Conservation (phyloP, 371 early-diverging fungal species). For the Funneliformis caledonium region DNA sequence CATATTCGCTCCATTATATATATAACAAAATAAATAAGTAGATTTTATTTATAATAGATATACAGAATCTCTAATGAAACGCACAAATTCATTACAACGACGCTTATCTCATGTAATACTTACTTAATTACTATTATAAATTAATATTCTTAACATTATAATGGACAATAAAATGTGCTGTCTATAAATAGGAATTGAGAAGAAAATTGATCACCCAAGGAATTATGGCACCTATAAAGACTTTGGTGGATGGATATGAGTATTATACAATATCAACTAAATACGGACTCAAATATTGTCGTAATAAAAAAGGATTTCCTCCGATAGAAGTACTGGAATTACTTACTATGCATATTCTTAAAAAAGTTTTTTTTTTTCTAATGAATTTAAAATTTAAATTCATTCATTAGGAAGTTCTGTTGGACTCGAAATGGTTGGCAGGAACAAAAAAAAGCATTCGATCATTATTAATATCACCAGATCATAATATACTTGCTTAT, state of each 20-base stretch:
- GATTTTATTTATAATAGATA: constrained; percentile 42
- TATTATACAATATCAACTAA: constrained; percentile 65
- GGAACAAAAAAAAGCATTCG: constrained; percentile 59
- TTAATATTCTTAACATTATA: neutral
- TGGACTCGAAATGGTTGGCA: constrained; percentile 61
- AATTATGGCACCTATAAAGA: constrained; percentile 57
- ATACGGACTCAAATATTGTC: constrained; percentile 63
- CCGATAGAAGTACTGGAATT: constrained; percentile 52
- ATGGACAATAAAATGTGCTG: neutral
- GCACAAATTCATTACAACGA: neutral
- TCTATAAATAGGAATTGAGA: constrained; percentile 57
- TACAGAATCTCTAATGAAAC: constrained; percentile 35
- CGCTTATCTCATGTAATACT: constrained; percentile 9
- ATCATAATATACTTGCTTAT: constrained; percentile 66
- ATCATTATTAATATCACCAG: constrained; percentile 64
- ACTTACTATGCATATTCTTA: neutral
- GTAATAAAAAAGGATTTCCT: constrained; percentile 53
- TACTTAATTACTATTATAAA: neutral
- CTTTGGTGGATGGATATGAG: constrained; percentile 61
- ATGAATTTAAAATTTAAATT: neutral
- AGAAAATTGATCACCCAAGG: constrained; percentile 54
- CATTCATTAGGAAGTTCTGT: constrained; percentile 53
- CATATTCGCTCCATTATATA: neutral
- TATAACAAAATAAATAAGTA: neutral
- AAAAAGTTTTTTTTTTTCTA: neutral